These are phyloP conservation scores for Exserohilum rostratum DNA, from an alignment of 2,329 filamentous ascomycete species.

Conservation along the genomic window DNA sequence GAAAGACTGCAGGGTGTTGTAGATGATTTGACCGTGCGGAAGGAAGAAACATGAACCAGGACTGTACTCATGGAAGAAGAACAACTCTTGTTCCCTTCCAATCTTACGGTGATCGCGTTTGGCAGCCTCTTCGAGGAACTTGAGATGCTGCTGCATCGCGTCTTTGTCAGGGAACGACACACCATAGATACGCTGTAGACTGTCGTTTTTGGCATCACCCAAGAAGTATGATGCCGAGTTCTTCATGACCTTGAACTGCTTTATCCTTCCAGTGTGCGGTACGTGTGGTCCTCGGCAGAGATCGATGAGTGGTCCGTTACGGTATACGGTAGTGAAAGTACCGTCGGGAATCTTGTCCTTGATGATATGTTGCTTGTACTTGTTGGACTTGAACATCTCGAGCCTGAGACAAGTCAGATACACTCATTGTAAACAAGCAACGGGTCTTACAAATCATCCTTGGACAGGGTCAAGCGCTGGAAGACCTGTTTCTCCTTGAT, in stretches of 20 bases:
- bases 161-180: conserved; percentile 98
- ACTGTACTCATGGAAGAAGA: conserved; percentile 95
- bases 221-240: conserved; percentile 88
- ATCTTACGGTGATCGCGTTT: conserved; percentile 96
- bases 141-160: conserved; percentile 87
- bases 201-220: conserved; percentile 91
- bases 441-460: conserved; percentile 71
- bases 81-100: conserved; percentile 93
- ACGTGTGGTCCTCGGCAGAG: conserved; percentile 95
- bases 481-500: conserved; percentile 98
- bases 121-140: conserved; percentile 95
- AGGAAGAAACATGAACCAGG: conserved; percentile 92
- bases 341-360: conserved; percentile 88
- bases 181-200: conserved; percentile 93
- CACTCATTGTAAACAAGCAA: background rate
- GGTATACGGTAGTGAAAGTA: conserved; percentile 91
- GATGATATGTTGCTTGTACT: conserved; percentile 98
- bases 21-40: conserved; percentile 90
- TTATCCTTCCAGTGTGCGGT: conserved; percentile 89
- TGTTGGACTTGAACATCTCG: conserved; percentile 97
- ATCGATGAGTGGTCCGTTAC: conserved; percentile 92
- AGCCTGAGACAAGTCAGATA: conserved; percentile 50
- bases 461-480: conserved; percentile 85
- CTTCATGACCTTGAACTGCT: conserved; percentile 93
- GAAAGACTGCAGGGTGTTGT: conserved; percentile 84